These are phyloP conservation scores for Triangularia verruculosa DNA, from an alignment of 2,329 filamentous ascomycete genomes.

Conservation along the genomic window DNA sequence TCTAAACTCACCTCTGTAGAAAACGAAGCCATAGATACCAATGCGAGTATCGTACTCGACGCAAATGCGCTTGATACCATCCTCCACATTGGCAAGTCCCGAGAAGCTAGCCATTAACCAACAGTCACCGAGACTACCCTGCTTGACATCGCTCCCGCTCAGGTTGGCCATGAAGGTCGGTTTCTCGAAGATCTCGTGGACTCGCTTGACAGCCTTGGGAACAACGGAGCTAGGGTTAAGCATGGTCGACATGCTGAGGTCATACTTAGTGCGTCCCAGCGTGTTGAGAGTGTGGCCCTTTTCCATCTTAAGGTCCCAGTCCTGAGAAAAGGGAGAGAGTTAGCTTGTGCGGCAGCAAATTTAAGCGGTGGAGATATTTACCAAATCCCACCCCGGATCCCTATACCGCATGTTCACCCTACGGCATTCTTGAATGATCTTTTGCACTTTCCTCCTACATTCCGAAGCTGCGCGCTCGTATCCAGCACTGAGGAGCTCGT, in stretches of 20 bases:
- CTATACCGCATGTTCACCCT: conserved; percentile 78
- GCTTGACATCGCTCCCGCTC: conserved; percentile 71
- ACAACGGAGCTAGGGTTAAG: conserved; percentile 47
- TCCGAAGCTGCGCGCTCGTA: conserved; percentile 64
- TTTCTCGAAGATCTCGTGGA: conserved; percentile 71
- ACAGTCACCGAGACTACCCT: conserved; percentile 75
- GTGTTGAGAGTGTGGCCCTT: conserved; percentile 55
- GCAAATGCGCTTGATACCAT: conserved; percentile 68
- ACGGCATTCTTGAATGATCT: conserved; percentile 63
- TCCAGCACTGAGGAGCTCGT: conserved; percentile 57
- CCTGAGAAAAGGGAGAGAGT: conserved; percentile 41
- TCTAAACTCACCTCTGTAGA: conserved; percentile 60
- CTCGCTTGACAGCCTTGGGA: conserved; percentile 73
- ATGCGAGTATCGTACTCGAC: conserved; percentile 71
- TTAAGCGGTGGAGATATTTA: conserved; percentile 41
- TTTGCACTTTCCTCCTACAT: conserved; percentile 59
- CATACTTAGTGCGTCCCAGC: conserved; percentile 50
- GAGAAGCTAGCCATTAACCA: conserved; percentile 79
- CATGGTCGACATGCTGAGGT: conserved; percentile 45
- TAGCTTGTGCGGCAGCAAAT: not conserved
- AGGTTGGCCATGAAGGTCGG: conserved; percentile 66
- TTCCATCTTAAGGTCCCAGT: conserved; percentile 67
- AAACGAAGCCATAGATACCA: conserved; percentile 87
- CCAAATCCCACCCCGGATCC: conserved; percentile 59
- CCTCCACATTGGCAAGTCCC: conserved; percentile 70